Evolutionary conservation across 345 rosid genomes (phyloP).

Genomic region (Gossypium australe): DNA sequence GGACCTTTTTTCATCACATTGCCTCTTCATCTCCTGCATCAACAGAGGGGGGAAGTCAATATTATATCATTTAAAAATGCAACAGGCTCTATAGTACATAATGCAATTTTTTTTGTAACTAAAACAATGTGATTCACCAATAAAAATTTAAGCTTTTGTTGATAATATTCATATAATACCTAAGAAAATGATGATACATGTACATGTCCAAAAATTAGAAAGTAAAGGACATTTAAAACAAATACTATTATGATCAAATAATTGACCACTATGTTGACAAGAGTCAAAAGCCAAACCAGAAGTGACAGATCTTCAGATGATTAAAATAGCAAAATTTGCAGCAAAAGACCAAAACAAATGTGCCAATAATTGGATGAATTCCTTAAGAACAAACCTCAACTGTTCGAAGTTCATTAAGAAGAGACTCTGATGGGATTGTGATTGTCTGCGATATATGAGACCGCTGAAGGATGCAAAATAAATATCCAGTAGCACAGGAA

Average conservation of each 20-base stretch:
- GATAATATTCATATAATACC: background rate
- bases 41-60: constrained; percentile 7
- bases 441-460: constrained; percentile 77
- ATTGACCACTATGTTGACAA: background rate
- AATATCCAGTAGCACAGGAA: constrained; percentile 6
- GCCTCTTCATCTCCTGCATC: constrained; percentile 93
- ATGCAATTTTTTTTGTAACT: background rate
- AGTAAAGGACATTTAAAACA: background rate
- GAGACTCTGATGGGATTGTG: constrained; percentile 85
- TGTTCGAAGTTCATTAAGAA: constrained; percentile 89
- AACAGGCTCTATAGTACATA: constrained; percentile 6
- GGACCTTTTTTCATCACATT: constrained; percentile 94
- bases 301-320: background rate
- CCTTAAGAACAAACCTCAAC: constrained; percentile 74
- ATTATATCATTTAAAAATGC: background rate
- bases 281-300: background rate
- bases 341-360: background rate
- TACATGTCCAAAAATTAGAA: background rate
- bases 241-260: background rate
- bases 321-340: background rate
- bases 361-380: constrained; percentile 4
- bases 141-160: background rate
- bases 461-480: constrained; percentile 50
- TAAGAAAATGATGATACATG: background rate
- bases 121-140: constrained; percentile 5